These are phyloP conservation scores for Otatea glauca DNA, from an alignment of 176 grass and related monocot species.

Conservation along the genomic window DNA sequence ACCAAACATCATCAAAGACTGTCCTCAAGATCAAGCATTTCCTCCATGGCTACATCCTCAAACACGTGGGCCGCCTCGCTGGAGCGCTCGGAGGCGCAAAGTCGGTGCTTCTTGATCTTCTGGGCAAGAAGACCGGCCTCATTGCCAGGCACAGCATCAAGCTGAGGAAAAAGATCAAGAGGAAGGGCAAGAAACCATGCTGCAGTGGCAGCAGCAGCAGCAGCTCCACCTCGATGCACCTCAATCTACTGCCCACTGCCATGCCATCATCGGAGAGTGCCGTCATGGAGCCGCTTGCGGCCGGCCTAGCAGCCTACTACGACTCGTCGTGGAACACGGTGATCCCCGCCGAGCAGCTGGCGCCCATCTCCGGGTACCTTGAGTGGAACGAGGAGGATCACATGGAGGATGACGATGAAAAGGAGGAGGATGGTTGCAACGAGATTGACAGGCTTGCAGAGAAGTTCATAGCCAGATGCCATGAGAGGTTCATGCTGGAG, in stretches of 20 bases:
- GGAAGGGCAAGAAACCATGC: not conserved
- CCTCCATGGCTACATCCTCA: slow-evolving; percentile 35
- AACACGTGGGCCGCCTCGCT: slow-evolving; percentile 16
- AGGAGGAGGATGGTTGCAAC: not conserved
- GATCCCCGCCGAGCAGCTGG: slow-evolving; percentile 42
- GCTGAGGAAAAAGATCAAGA: slow-evolving; percentile 27
- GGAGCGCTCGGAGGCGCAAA: slow-evolving; percentile 24
- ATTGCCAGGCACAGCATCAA: slow-evolving; percentile 8
- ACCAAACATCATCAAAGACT: not conserved
- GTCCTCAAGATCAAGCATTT: slow-evolving; percentile 30
- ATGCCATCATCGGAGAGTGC: not conserved
- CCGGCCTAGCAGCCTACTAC: not conserved
- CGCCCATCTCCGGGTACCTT: not conserved
- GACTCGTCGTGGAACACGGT: slow-evolving; percentile 43
- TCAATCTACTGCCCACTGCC: slow-evolving; percentile 26
- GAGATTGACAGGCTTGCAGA: slow-evolving; percentile 46
- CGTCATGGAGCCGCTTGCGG: not conserved
- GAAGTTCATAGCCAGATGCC: slow-evolving; percentile 45
- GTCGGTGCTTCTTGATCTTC: slow-evolving; percentile 24
- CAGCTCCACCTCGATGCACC: slow-evolving; percentile 1
- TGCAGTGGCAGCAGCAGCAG: not conserved
- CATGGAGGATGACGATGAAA: not conserved
- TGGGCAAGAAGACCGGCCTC: slow-evolving; percentile 13
- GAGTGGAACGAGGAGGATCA: slow-evolving; percentile 15
- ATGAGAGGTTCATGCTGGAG: slow-evolving; percentile 49